Base-by-base conservation (phyloP, 345 rosid genomes). In the Populus nigra region DNA sequence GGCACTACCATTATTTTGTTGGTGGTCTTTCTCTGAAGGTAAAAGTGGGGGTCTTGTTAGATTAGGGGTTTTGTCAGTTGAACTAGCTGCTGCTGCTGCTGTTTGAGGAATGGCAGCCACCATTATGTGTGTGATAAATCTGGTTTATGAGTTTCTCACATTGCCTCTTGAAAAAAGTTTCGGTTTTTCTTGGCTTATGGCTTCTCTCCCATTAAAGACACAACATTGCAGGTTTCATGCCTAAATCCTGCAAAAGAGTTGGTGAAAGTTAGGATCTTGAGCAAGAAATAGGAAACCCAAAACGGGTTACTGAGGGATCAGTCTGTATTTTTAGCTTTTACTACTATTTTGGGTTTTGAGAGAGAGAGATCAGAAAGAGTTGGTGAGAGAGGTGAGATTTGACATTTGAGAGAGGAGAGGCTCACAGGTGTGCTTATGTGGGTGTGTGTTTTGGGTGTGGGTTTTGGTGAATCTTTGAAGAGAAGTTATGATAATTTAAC, bases 31-130 rank as follows among this genome's bases (percentile, higher is more conserved):
- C 72, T 80, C 81, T 4, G 85, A 69, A 59, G 84, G 84, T 39
- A 84, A 77, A 65, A 83, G 83, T 23, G 80, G 85, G 43, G 79
- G 83, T 27, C 83, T 78, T 3, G 81, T 71, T 45, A 77, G 77
- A 72, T 68, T 78, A n/a, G 77, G 65, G 71, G 65, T 76, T 27
- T 75, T 70, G 81, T 83, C 67, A 70, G 81, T 77, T 76, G 85
- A 73, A 76, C 65, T n/a, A n/a, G 63, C 23, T 0, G 25, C 63
- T 59, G 89, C 78, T 63, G 88, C 84, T 71, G 83, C 87, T 77
- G 88, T 77, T 73, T 74, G 88, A 73, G 90, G 77, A 75, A 82
- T 53, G 23, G 89, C 96, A 84, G 88, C 96, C 88, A 93, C 96
- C 97, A 91, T 91, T 76, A 45, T 91, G 76, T 18, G 55, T 17